phyloP scores from a whole-genome alignment of 2,329 filamentous ascomycete species.

The Colletotrichum phormii region DNA sequence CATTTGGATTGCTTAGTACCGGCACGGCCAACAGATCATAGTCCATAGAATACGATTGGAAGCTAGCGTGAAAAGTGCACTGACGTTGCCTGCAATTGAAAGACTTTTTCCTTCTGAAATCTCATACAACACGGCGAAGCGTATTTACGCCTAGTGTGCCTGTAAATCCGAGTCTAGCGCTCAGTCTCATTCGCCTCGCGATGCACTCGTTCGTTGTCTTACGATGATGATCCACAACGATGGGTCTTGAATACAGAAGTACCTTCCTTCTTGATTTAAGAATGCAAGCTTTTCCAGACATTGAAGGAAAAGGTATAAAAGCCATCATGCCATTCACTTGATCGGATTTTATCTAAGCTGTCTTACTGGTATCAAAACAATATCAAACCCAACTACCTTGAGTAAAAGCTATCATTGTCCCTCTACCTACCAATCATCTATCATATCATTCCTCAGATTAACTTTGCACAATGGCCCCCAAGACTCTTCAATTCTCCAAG shows the following conservation, averaged over 20 bases:
- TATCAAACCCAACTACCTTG: background rate
- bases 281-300: background rate
- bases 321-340: background rate
- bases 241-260: background rate
- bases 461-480: constrained; percentile 10
- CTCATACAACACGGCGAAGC: background rate
- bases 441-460: background rate
- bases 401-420: background rate
- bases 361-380: background rate
- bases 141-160: background rate
- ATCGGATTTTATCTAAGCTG: background rate
- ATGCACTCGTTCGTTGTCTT: background rate
- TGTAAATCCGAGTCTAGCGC: background rate
- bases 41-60: background rate
- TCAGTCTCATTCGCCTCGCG: background rate
- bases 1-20: background rate
- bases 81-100: background rate
- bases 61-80: background rate
- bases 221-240: background rate
- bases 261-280: background rate
- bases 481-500: constrained; percentile 44
- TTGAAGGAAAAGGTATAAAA: background rate
- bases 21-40: background rate
- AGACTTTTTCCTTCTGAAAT: background rate
- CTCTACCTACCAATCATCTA: background rate